A percentile compares a stretch with the other conserved stretches of the same genome.
These are phyloP conservation scores for Neoarthrinium moseri DNA, from an alignment of 2,329 filamentous ascomycete species.

Conservation along the genomic window DNA sequence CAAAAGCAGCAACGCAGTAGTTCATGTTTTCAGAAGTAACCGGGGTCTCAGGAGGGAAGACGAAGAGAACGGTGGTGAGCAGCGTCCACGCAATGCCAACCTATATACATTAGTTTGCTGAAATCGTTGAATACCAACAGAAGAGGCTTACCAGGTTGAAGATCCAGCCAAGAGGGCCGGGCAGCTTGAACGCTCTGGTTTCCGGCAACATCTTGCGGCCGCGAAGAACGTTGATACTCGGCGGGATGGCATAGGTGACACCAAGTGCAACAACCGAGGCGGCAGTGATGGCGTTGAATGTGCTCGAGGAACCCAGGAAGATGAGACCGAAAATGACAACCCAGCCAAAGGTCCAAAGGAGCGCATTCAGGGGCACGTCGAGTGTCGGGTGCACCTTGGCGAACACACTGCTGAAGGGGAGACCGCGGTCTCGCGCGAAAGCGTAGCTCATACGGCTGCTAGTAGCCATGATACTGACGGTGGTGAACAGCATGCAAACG, in stretches of 20 bases:
- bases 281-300: slow-evolving; percentile 71
- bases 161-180: slow-evolving; percentile 55
- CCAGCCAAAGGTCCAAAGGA: slow-evolving; percentile 58
- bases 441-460: slow-evolving; percentile 66
- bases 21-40: slow-evolving; percentile 70
- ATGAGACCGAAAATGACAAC: slow-evolving; percentile 69
- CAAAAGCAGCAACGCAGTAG: slow-evolving; percentile 48
- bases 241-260: slow-evolving; percentile 72
- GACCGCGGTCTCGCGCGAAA: slow-evolving; percentile 65
- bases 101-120: slow-evolving; percentile 42
- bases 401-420: slow-evolving; percentile 43
- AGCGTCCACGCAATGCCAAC: slow-evolving; percentile 63
- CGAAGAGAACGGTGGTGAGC: slow-evolving; percentile 72
- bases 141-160: slow-evolving; percentile 48
- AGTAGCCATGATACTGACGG: slow-evolving; percentile 64
- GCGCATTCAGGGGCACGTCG: slow-evolving; percentile 64
- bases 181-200: slow-evolving; percentile 54
- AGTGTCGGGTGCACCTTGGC: slow-evolving; percentile 60
- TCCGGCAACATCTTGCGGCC: slow-evolving; percentile 65
- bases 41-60: slow-evolving; percentile 68
- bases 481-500: slow-evolving; percentile 62
- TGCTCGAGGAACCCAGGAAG: slow-evolving; percentile 65
- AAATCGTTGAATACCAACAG: slow-evolving; percentile 30
- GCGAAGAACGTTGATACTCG: slow-evolving; percentile 66
- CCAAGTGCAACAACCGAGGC: slow-evolving; percentile 71